These are phyloP conservation scores for Terana coerulea DNA, from an alignment of 768 basidiomycete species.

Conservation along the genomic window DNA sequence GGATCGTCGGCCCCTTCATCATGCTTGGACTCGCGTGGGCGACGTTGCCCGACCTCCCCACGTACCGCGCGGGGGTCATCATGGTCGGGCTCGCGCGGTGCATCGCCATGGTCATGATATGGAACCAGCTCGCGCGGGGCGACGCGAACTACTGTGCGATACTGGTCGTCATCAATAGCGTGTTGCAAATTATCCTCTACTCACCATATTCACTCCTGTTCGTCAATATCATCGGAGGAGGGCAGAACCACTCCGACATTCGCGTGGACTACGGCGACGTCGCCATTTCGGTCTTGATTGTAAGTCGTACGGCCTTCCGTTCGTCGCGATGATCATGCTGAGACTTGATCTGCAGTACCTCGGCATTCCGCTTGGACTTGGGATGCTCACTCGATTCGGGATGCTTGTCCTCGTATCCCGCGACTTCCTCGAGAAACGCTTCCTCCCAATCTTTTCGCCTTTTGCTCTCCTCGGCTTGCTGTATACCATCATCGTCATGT, in stretches of 20 bases:
- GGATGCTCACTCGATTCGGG: conserved; percentile 61
- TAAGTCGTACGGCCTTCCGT: conserved; percentile 33
- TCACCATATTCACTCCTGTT: conserved; percentile 74
- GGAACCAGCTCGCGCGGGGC: conserved; percentile 72
- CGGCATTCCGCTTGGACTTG: conserved; percentile 75
- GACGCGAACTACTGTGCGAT: conserved; percentile 73
- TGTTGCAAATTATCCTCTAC: conserved; percentile 74
- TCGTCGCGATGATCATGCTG: background rate
- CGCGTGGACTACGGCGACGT: conserved; percentile 55
- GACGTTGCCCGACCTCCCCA: conserved; percentile 73
- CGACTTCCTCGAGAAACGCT: conserved; percentile 47
- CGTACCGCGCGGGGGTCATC: conserved; percentile 76
- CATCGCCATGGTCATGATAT: conserved; percentile 59
- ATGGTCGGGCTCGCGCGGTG: conserved; percentile 76
- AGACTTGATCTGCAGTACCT: conserved; percentile 49
- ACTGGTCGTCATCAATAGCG: conserved; percentile 75
- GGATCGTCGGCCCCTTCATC: conserved; percentile 75
- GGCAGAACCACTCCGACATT: conserved; percentile 28
- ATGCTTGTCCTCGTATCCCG: conserved; percentile 44
- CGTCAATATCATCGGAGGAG: conserved; percentile 63
- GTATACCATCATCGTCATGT: conserved; percentile 77
- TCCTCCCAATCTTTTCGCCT: conserved; percentile 68
- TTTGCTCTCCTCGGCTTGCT: conserved; percentile 71
- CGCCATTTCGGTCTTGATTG: conserved; percentile 67
- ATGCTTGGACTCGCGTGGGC: conserved; percentile 90